These are phyloP conservation scores for Truncatella angustata DNA, from an alignment of 2,329 filamentous ascomycete genomes.

Conservation along the genomic window DNA sequence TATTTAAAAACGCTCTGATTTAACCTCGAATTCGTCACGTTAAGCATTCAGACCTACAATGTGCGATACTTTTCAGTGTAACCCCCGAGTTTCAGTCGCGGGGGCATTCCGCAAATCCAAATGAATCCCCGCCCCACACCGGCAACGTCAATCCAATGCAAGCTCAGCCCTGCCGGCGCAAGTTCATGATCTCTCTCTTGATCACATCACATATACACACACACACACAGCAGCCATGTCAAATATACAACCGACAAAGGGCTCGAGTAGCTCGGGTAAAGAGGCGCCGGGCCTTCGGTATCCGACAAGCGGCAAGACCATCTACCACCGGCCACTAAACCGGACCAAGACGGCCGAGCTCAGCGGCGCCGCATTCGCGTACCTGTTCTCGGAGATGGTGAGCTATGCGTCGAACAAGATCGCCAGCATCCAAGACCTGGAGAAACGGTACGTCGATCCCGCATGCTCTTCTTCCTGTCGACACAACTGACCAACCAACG, in stretches of 20 bases:
- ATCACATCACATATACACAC: neutral
- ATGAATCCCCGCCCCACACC: neutral
- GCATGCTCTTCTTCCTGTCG: neutral
- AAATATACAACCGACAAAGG: slow-evolving; percentile 47
- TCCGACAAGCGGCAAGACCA: slow-evolving; percentile 91
- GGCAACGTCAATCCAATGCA: neutral
- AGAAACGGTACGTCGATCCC: slow-evolving; percentile 83
- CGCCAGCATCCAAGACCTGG: slow-evolving; percentile 88
- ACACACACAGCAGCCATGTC: slow-evolving; percentile 37
- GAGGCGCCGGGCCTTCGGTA: slow-evolving; percentile 69
- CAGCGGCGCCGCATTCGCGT: slow-evolving; percentile 91
- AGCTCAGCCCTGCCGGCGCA: too few species aligned
- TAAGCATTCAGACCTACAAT: too few species aligned
- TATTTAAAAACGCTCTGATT: too few species aligned
- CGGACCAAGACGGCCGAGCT: slow-evolving; percentile 84
- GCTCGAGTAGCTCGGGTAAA: slow-evolving; percentile 41
- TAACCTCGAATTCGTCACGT: too few species aligned
- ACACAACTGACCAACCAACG: neutral
- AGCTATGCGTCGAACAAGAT: slow-evolving; percentile 89
- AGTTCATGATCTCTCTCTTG: too few species aligned
- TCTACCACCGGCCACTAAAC: slow-evolving; percentile 95
- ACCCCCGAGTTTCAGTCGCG: too few species aligned
- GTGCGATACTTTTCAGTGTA: too few species aligned
- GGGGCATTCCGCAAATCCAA: neutral
- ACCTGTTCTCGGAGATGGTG: slow-evolving; percentile 95